Base-by-base conservation (phyloP, 345 rosid genomes). In the Microcos paniculata region DNA sequence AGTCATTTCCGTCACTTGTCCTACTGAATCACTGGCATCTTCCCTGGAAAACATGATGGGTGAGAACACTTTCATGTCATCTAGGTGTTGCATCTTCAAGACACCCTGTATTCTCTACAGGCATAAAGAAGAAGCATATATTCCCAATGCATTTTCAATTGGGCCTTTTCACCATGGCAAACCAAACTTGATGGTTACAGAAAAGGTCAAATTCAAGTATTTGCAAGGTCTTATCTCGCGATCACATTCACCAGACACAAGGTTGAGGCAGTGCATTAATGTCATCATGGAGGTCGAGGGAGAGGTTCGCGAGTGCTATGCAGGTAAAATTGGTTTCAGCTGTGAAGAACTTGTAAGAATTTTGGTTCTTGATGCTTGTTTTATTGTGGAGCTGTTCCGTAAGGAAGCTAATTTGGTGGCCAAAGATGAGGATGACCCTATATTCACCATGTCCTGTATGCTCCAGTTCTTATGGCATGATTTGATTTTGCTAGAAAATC, bases 301-400 rank as follows among this genome's bases (percentile, higher is more conserved):
- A 3, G 75, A 51, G 49, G 80, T 68, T 12, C 84, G 80, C 4
- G 71, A 21, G 5, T 73, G 66, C 40, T 81, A 73, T n/a, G 78
- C 61, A 0, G 80, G 68, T 9, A 13, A n/a, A 19, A 23, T 62
- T 4, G 72, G 61, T 13, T 42, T 48, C 15, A 45, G 4, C 16
- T 35, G 0, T 0, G 81, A 55, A 6, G 62, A 79, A 13, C 71
- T 79, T 18, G 75, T 81, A 16, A 15, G 72, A 18, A 59, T 84
- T n/a, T 26, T 81, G 72, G 72, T 81, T 5, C 68, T 84, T 8
- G 86, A 83, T 49, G 84, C 82, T 11, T 78, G 84, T 73, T 80
- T 80, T 70, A 69, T 80, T 0, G 70, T 80, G 9, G 84, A 84
- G 46, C 26, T 70, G 35, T 24, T 78, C 10, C 66, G 80, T 3